phyloP scores from a whole-genome alignment of 1,139 yeast genomes.

The Arxiozyma bovina region DNA sequence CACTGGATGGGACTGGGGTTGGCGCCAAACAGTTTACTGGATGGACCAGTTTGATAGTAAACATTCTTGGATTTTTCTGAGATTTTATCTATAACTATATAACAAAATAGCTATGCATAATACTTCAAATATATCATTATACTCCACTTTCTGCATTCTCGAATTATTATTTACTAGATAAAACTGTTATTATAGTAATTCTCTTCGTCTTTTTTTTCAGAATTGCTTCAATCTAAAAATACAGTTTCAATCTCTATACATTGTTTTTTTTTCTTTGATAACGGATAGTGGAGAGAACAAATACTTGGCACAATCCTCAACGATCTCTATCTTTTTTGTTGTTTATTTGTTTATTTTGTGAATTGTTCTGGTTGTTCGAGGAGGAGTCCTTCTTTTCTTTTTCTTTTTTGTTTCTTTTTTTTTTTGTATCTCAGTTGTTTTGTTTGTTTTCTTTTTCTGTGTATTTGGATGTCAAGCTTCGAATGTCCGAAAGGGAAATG shows the following conservation, averaged over 20 bases:
- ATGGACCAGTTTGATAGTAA: conserved; percentile 79
- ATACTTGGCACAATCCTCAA: background rate
- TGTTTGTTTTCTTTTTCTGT: background rate
- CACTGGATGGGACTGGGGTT: conserved; percentile 60
- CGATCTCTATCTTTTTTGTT: no score
- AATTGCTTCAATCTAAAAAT: background rate
- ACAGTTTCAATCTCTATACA: no score
- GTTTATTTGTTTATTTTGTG: no score
- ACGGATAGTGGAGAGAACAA: background rate
- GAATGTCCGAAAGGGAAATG: background rate
- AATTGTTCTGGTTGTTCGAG: background rate
- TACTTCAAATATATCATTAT: no score
- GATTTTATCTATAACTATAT: background rate
- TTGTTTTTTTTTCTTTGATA: background rate
- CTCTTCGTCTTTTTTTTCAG: background rate
- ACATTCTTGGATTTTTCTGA: conserved; percentile 48
- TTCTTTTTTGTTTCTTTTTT: no score
- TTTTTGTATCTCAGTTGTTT: background rate
- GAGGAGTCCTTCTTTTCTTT: background rate
- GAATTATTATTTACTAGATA: background rate
- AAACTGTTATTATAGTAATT: background rate
- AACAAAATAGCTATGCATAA: background rate
- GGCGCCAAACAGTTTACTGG: conserved; percentile 90
- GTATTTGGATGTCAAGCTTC: background rate
- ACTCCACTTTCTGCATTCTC: background rate